phyloP scores from a whole-genome alignment of 495 filamentous ascomycete species.

The Neurospora cerealis region DNA sequence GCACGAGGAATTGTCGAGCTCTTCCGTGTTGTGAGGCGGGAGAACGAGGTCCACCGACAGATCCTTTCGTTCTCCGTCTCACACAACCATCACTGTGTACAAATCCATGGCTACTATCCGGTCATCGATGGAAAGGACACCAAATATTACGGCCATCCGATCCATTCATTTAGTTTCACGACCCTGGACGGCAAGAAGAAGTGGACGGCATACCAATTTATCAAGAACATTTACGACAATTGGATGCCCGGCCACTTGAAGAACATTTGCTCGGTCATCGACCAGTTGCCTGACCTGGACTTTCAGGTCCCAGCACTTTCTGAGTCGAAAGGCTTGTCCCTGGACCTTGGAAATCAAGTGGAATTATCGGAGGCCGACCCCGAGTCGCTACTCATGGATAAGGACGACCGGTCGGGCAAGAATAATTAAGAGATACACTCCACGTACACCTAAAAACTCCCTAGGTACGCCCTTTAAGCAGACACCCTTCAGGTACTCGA shows the following conservation, averaged over 20 bases:
- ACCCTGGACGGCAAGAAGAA: background rate
- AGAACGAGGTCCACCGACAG: conserved; percentile 29
- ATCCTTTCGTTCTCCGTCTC: conserved; percentile 40
- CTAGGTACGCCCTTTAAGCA: too few relatives aligned
- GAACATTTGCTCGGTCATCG: conserved; percentile 29
- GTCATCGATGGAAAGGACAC: conserved; percentile 6
- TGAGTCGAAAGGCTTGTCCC: conserved; percentile 6
- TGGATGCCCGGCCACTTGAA: conserved; percentile 29
- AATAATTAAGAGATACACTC: too few relatives aligned
- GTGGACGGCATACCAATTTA: background rate
- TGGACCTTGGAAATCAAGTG: background rate
- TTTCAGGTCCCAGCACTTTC: conserved; percentile 8
- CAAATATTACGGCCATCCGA: conserved; percentile 8
- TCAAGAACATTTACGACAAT: conserved; percentile 29
- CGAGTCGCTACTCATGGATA: background rate
- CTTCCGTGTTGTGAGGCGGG: conserved; percentile 18
- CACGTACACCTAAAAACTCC: too few relatives aligned
- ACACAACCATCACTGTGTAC: conserved; percentile 25
- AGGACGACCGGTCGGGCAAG: too few relatives aligned
- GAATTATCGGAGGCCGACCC: background rate
- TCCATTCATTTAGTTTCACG: background rate
- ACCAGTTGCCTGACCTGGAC: conserved; percentile 20
- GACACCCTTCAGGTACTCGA: too few relatives aligned
- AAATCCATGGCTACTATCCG: conserved; percentile 30
- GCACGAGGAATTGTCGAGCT: conserved; percentile 28